Percentiles rank a stretch among this genome's conserved stretches.
Evolutionary conservation across 345 rosid species (phyloP).

Genomic region (Eucalyptus tenuipes): DNA sequence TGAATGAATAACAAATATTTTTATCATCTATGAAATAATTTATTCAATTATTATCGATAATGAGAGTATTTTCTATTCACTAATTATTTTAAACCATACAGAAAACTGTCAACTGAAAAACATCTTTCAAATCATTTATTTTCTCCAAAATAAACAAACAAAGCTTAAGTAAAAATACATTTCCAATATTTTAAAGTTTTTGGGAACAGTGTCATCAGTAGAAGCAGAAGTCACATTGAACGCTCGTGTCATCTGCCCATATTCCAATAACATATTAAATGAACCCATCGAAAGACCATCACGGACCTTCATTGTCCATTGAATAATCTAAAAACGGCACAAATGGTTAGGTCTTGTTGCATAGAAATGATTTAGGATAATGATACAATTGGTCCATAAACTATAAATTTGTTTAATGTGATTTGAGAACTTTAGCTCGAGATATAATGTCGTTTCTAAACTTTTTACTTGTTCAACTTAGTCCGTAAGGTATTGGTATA

Average conservation of each 20-base stretch:
- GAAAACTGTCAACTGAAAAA: rapidly evolving
- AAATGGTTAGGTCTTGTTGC: background rate
- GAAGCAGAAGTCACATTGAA: background rate
- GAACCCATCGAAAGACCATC: background rate
- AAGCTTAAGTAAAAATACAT: background rate
- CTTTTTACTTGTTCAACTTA: background rate
- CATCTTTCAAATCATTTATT: background rate
- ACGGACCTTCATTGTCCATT: background rate
- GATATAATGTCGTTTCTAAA: rapidly evolving
- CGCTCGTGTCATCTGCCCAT: background rate
- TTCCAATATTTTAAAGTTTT: background rate
- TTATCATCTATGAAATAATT: too few species aligned
- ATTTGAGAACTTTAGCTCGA: rapidly evolving
- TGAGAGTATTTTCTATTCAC: rapidly evolving
- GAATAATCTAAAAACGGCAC: background rate
- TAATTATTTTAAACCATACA: too few species aligned
- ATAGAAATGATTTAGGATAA: background rate
- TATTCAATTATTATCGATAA: too few species aligned
- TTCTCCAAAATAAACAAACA: background rate
- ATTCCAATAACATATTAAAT: background rate
- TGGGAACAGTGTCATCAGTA: too few species aligned
- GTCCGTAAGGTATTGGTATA: rapidly evolving
- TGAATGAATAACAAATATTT: rapidly evolving
- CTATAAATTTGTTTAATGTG: too few species aligned
- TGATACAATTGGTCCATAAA: rapidly evolving